Conservation (phyloP, 495 filamentous ascomycete genomes). For the Arthonia radiata region DNA sequence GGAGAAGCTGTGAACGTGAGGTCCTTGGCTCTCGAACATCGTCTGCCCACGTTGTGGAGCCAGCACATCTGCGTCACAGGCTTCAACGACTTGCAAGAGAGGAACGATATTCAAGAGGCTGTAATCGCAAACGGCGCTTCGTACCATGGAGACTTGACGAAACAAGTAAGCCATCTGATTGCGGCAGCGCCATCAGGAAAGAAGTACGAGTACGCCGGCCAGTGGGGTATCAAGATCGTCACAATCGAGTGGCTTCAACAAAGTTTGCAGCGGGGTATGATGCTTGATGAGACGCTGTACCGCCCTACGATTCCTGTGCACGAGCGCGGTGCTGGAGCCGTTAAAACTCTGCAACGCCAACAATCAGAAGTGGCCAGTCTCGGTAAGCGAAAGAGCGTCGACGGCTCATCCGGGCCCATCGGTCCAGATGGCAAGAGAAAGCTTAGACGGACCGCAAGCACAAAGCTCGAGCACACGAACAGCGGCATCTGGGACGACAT, state of each 20-base stretch:
- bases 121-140: slow-evolving; percentile 44
- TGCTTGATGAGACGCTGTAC: slow-evolving; percentile 62
- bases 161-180: slow-evolving; percentile 65
- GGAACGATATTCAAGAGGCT: slow-evolving; percentile 38
- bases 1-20: slow-evolving; percentile 56
- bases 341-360: slow-evolving; percentile 19
- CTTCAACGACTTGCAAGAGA: slow-evolving; percentile 49
- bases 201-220: slow-evolving; percentile 66
- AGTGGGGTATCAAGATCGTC: slow-evolving; percentile 58
- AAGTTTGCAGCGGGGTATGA: slow-evolving; percentile 77
- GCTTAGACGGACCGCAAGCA: slow-evolving; percentile 55
- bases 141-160: slow-evolving; percentile 71
- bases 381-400: slow-evolving; percentile 22
- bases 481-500: slow-evolving; percentile 76
- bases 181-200: slow-evolving; percentile 52
- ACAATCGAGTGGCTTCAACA: slow-evolving; percentile 65
- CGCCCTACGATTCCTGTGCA: slow-evolving; percentile 41
- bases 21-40: slow-evolving; percentile 34
- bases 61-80: slow-evolving; percentile 74
- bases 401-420: slow-evolving; percentile 12
- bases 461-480: slow-evolving; percentile 52
- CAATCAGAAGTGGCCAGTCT: slow-evolving; percentile 4
- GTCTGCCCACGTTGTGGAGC: slow-evolving; percentile 31
- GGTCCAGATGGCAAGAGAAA: slow-evolving; percentile 36
- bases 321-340: slow-evolving; percentile 55